phyloP scores from a whole-genome alignment of 1,284 basidiomycete genomes.

The Leccinum insigne region DNA sequence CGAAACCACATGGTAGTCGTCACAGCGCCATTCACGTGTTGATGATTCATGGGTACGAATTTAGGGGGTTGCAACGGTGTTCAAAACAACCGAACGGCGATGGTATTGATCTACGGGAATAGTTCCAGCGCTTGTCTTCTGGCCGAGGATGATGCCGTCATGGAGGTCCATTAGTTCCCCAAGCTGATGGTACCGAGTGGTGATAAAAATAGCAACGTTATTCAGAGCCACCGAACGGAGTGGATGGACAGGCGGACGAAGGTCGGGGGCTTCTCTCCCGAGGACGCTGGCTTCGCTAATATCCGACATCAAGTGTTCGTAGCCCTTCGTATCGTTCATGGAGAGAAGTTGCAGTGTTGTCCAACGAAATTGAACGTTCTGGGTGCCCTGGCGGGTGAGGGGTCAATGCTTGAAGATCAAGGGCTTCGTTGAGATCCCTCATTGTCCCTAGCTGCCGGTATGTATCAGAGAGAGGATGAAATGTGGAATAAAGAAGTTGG shows the following conservation, averaged over 20 bases:
- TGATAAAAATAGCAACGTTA: neutral
- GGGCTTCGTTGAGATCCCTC: slow-evolving; percentile 9
- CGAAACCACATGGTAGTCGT: too few species aligned
- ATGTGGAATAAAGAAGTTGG: neutral
- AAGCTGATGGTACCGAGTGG: neutral
- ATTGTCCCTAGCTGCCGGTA: neutral
- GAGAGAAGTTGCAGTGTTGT: neutral
- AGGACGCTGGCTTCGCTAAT: neutral
- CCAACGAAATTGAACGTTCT: neutral
- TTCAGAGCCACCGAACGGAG: neutral
- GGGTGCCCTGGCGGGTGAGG: neutral
- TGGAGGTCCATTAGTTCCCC: neutral
- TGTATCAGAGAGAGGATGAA: neutral
- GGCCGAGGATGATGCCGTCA: neutral
- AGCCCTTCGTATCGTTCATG: neutral
- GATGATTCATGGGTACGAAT: too few species aligned
- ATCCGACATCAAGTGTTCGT: neutral
- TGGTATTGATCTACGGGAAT: neutral
- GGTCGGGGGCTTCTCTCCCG: neutral
- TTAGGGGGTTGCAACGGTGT: neutral
- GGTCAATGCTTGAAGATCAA: neutral
- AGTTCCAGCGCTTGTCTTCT: neutral
- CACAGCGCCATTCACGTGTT: too few species aligned
- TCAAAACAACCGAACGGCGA: neutral
- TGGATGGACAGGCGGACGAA: neutral